phyloP scores from a whole-genome alignment of 768 basidiomycete species.

The Macrolepiota albuminosa region DNA sequence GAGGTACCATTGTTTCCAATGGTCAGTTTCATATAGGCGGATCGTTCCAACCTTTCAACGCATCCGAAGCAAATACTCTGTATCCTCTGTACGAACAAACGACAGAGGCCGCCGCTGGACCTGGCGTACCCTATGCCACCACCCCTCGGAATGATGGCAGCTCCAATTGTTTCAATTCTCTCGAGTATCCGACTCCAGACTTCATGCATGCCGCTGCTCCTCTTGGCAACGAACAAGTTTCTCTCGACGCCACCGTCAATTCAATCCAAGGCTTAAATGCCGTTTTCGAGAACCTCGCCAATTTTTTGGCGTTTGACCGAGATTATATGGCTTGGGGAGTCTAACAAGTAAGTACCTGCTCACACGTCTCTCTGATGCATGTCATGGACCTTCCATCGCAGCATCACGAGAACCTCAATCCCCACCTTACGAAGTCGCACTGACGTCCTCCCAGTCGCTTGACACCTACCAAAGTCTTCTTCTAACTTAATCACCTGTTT shows the following conservation, averaged over 20 bases:
- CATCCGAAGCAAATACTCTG: background rate
- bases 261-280: background rate
- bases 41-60: background rate
- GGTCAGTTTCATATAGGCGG: background rate
- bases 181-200: background rate
- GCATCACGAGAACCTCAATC: background rate
- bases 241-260: background rate
- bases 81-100: background rate
- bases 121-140: background rate
- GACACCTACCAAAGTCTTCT: background rate
- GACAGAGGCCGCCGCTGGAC: background rate
- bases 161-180: background rate
- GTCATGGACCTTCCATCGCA: background rate
- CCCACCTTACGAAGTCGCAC: background rate
- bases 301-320: no score
- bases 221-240: background rate
- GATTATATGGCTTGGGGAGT: background rate
- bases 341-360: background rate
- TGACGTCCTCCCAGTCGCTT: background rate
- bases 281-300: background rate
- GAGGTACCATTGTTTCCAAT: background rate
- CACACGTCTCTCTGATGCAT: background rate
- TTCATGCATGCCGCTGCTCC: background rate
- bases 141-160: background rate
- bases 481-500: background rate